A percentile compares a stretch with the other conserved stretches of the same genome.
These are phyloP conservation scores for Colletotrichum sp. DNA, from an alignment of 2,329 filamentous ascomycete species.

Conservation along the genomic window DNA sequence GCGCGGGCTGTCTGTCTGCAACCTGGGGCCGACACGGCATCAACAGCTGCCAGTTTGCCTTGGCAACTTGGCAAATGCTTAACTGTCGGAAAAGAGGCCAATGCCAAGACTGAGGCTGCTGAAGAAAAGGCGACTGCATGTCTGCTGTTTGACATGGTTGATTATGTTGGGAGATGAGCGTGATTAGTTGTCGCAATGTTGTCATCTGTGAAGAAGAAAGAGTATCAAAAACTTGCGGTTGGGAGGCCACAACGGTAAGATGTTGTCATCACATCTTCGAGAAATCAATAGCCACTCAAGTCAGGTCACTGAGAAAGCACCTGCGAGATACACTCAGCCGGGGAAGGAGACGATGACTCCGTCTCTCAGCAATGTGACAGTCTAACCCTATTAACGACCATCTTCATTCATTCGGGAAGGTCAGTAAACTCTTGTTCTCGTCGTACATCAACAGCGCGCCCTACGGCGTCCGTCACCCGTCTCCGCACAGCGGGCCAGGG, in stretches of 20 bases:
- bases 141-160: background rate
- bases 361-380: background rate
- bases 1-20: background rate
- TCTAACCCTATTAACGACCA: rapidly evolving
- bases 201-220: background rate
- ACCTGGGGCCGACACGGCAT: background rate
- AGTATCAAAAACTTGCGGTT: rapidly evolving
- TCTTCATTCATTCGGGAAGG: background rate
- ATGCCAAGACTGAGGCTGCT: background rate
- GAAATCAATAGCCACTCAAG: no score
- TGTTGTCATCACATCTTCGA: background rate
- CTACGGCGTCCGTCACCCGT: background rate
- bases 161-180: background rate
- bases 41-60: background rate
- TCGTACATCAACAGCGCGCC: background rate
- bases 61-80: constrained; percentile 17
- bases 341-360: background rate
- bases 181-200: background rate
- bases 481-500: background rate
- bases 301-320: background rate
- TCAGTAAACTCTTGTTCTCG: background rate
- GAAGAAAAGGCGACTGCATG: background rate
- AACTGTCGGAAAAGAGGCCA: background rate
- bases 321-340: background rate
- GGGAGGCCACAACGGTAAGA: background rate